Evolutionary conservation across 495 filamentous ascomycete genomes (phyloP), one percentile per base, ranked within the genome.

Genomic region (Trichocladium antarcticum): DNA sequence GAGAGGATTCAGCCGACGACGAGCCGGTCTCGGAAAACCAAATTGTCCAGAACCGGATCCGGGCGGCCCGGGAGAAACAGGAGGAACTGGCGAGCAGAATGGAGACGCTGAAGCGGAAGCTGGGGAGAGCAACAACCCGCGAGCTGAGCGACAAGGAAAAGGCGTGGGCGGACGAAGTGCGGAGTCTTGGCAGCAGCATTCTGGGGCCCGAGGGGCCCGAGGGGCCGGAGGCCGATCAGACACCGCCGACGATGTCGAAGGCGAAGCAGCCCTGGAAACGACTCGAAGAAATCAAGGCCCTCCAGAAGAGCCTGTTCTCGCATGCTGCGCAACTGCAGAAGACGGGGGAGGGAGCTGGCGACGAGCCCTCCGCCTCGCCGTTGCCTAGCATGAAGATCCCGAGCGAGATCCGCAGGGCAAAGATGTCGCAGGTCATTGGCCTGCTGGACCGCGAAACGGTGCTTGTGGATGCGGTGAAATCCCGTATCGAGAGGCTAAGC

Each of bases 91-190:
- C 70, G 8, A 60, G 69, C 44, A 71, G 85, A 39, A 76, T 87
- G 59, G 84, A 90, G 47, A 68, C 64, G 2, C 52, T 95, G 45
- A 57, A 64, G 53, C 76, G 69, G 56, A 82, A 74, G 57, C 67
- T 86, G 31, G 66, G 72, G 34, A 75, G 76, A 56, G 61, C 76
- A 1, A 71, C 73, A 3, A 80, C 75, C 17, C 72, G 77, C 10
- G 77, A 83, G 45, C 66, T 94, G 32, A 89, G 82, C 61, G 80
- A 84, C 47, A 84, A 79, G 61, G 85, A 89, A 59, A 76, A 69
- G 59, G 72, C 75, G 0, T 89, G 80, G 80, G 57, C 76, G 1
- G 70, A 71, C 5, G 85, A 89, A 57, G 77, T 89, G 20, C 64
- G 74, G 19, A 51, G 62, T 11, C 48, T 87, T 37, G 60, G 70